Evolutionary conservation across 1,139 yeast species (phyloP), one percentile per base, ranked within the genome.

Genomic region (Citeromyces hawaiiensis): DNA sequence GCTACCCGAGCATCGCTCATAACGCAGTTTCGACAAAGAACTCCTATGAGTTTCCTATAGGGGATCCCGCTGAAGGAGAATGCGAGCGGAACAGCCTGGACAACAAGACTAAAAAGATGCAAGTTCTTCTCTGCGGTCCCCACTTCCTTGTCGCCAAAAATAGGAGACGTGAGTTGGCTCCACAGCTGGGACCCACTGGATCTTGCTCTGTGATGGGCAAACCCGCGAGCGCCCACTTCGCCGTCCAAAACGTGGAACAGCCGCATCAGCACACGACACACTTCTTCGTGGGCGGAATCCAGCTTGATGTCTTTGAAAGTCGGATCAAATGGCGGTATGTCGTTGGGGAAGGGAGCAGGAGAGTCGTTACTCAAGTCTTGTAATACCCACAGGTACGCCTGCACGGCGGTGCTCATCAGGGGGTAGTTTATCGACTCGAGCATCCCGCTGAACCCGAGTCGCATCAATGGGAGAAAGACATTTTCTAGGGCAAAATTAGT

Each of bases 401-500:
- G 73, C 14, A 86, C 69, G 2, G 85, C 79, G 9, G 91, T 57
- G 1, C 81, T 70, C 40, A 86, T 58, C 43, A 79, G 74, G 51
- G 87, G 97, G 8, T 86, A 79, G 4, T 70, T 66, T 3, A 81
- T 51, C 40, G 64, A 68, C 40, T 88, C 97, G 38, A 81, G 55
- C 1, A 59, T 42, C 11, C 85, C 74, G 57, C 72, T 72, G 51
- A 73, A 72, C 34, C 80, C 64, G 13, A 64, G 56, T 46, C 72
- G 71, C 45, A 82, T 54, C 39, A 81, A 55, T 37, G 77, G 87
- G 29, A 81, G 61, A 14, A 91, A 60, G 4, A 85, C 76, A 49
- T 81, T 81, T 47, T 87, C 96, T 48, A 91, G 61, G 0, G 85
- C 72, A 50, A 81, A 82, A 51, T 81, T 87, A 43, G 83, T 72